A percentile compares a stretch with the other conserved stretches of the same genome.
phyloP scores from a whole-genome alignment of 2,329 filamentous ascomycete genomes.

The Clarireedia paspali region DNA sequence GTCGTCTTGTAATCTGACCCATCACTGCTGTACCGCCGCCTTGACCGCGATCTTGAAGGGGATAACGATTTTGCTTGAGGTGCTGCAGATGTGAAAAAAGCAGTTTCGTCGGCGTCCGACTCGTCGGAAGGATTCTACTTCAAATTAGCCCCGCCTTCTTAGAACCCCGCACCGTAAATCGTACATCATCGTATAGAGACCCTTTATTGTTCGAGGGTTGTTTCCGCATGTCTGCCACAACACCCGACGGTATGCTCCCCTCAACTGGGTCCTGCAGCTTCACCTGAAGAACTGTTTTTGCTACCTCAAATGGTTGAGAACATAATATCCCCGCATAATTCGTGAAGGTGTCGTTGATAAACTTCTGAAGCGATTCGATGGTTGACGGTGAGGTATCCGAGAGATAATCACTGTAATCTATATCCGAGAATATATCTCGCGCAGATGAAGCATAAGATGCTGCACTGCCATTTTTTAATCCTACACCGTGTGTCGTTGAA shows the following conservation, averaged over 20 bases:
- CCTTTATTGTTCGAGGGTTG: slow-evolving; percentile 17
- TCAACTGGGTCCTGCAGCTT: slow-evolving; percentile 40
- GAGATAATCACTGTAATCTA: slow-evolving; percentile 87
- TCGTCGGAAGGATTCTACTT: slow-evolving; percentile 47
- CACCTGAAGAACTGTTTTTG: slow-evolving; percentile 86
- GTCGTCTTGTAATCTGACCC: slow-evolving; percentile 21
- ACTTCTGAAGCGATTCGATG: slow-evolving; percentile 64
- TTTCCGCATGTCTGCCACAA: slow-evolving; percentile 10
- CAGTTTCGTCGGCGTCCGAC: slow-evolving; percentile 68
- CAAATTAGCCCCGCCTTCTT: slow-evolving; percentile 11
- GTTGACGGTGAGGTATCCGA: slow-evolving; percentile 68
- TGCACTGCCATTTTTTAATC: slow-evolving; percentile 31
- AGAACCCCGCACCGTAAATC: not conserved
- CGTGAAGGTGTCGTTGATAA: slow-evolving; percentile 81
- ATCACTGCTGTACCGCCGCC: slow-evolving; percentile 6
- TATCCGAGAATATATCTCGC: slow-evolving; percentile 78
- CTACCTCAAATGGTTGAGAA: slow-evolving; percentile 93
- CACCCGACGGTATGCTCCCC: slow-evolving; percentile 11
- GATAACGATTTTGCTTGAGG: slow-evolving; percentile 35
- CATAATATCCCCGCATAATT: slow-evolving; percentile 86
- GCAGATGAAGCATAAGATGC: slow-evolving; percentile 57
- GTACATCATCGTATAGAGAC: slow-evolving; percentile 23
- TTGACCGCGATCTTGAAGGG: slow-evolving; percentile 32
- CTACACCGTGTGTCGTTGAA: slow-evolving; percentile 24
- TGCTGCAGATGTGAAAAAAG: slow-evolving; percentile 68